Evolutionary conservation across 2,329 filamentous ascomycete species (phyloP), one percentile per base, ranked within the genome.

Genomic region (Chrysosphaeria jannelii): DNA sequence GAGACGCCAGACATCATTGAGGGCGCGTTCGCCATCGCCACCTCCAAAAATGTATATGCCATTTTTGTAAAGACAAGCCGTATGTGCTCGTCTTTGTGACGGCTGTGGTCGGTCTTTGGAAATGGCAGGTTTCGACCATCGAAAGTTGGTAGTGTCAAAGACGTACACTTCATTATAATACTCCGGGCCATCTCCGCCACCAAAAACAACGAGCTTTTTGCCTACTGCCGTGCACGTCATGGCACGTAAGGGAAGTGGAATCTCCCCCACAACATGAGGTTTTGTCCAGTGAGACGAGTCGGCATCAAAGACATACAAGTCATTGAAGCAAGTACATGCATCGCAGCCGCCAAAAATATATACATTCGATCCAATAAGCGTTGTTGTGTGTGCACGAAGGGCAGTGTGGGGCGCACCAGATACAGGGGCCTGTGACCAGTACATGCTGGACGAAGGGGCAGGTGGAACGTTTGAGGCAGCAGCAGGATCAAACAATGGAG

Each of bases 121-220:
- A 21, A 69, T 57, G 20, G 51, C 51, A 20, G 65, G 63, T 29
- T 53, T 57, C 19, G 53, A 55, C 62, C 64, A 71, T 11, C 59
- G 53, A 37, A 64, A 67, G 37, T 62, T 71, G 29, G 63, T 49
- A 12, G 64, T 71, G 36, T 71, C 65, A n/a, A 70, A 48, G 21
- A 71, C 60, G 37, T 69, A 69, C 11, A 71, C 56, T 33, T 70
- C 62, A 35, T 70, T 70, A 40, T 70, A 70, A 40, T 71, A 71
- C 13, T 60, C 55, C 1, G 64, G 64, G 0, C 65, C 65, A 34
- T 71, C 65, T 26, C 65, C 65, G 21, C 65, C 65, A 25, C 65
- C 65, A 35, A 71, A 70, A 2, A 71, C 51, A 20, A 71, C 54
- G 14, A 71, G 48, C 40, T 67, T 69, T 46, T 68, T 68, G 32